Base-by-base conservation (phyloP, 192 early-diverging fungal genomes). In the Diversispora eburnea region DNA sequence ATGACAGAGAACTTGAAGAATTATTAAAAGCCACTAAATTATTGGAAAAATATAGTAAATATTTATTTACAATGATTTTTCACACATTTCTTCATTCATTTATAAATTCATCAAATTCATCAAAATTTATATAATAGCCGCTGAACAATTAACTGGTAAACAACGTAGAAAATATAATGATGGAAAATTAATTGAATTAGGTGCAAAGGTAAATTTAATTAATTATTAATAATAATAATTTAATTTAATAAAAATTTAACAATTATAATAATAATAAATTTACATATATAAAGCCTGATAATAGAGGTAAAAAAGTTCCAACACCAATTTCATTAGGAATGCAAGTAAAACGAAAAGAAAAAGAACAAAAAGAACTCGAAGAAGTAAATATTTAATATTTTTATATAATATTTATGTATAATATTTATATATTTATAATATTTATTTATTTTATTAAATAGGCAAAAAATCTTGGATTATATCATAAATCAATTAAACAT, bases 401-500 rank as follows among this genome's bases (percentile, higher is more conserved):
- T 45, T 8, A 8, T 45, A 17, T 20, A 39, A 45, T 47, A 51
- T 19, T 42, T 33, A 15, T 57, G n/a, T 33, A 42, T 59, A 13
- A 45, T 41, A 4, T n/a, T 0, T 13, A 48, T 46, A 69, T 17
- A 49, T 69, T 10, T 46, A 75, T 42, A 56, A 20, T 8, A 56
- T 43, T 45, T 8, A 8, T 45, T 33, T n/a, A 17, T 20, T 22
- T 19, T 47, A 51, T 19, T 42, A 51, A 41, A 10, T 17, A 76
- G 20, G 82, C 76, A 54, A 83, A 83, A 61, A 70, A 83, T 59
- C 49, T 76, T n/a, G 82, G 82, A 19, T 33, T 81, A 20, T 83
- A 83, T 73, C 77, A 83, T 62, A 74, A 79, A 13, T 77, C 80
- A 43, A 51, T 77, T 12, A 75, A 74, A n/a, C 80, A 83, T 69